Evolutionary conservation across 208 protist species (phyloP), one percentile per base, ranked within the genome.

Genomic region (Trypanosoma brucei): DNA sequence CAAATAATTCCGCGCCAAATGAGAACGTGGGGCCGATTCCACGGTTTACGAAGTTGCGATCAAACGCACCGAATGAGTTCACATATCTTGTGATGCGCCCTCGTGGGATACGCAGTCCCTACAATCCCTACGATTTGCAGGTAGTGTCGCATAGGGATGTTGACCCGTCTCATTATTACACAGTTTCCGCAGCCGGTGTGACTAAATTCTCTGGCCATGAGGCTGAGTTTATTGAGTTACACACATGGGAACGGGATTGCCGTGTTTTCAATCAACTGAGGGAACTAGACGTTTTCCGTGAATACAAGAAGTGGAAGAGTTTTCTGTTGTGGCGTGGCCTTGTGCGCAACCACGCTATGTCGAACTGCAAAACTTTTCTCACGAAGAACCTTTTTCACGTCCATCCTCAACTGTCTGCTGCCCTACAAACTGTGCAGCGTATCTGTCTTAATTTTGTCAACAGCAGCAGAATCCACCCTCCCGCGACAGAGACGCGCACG

Each of bases 111-210:
- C 81, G 84, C 36, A 85, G 93, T 62, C 74, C 78, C 49, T 92
- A 90, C 72, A 96, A 97, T 71, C 94, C 96, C 51, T 98, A 98
- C 76, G 86, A 98, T 60, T 73, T 98, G 49, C 80, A 94, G 65
- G 86, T 95, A 31, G 94, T 98, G 39, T 58, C 89, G 50, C 93
- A 97, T 65, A 83, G 81, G 35, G 83, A 96, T 30, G 79, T 97
- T 55, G 66, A 94, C 52, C 70, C 68, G 1, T 62, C 76, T 48
- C 78, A 86, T 70, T 98, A 97, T 70, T 98, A 95, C 81, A 98
- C 97, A 33, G 78, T 98, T 46, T 95, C 83, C 42, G 80, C 88
- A 1, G 78, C 82, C 0, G 97, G 97, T 63, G 93, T 98, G 35
- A 98, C 96, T 13, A 94, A 97, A 64, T 97, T 97, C 64, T 81